Percentiles rank a stretch among this genome's conserved stretches.
Conservation (phyloP, 108 stramenopile genomes). For the Nannochloropsis granulata region DNA sequence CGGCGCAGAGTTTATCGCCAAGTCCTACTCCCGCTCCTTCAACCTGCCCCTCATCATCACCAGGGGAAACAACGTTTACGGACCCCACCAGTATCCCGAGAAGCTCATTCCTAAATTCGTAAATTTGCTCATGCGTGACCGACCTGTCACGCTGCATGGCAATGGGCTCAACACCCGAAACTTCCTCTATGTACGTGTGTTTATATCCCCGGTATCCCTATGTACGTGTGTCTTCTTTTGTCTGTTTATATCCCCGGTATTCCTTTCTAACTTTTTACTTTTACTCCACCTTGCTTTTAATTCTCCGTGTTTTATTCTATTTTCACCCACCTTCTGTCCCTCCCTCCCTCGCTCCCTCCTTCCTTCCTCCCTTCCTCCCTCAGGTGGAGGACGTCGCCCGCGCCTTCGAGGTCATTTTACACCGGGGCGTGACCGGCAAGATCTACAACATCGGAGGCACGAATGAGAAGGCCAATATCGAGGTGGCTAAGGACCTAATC, state of each 20-base stretch:
- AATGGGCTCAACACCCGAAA: constrained; percentile 89
- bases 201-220: neutral
- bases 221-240: neutral
- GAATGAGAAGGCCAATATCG: constrained; percentile 69
- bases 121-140: constrained; percentile 76
- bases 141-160: constrained; percentile 84
- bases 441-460: constrained; percentile 96
- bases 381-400: constrained; percentile 81
- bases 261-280: too few species aligned
- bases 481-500: constrained; percentile 67
- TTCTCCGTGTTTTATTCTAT: too few species aligned
- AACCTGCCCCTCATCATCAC: constrained; percentile 80
- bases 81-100: constrained; percentile 97
- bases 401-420: constrained; percentile 87
- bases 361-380: neutral
- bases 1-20: constrained; percentile 93
- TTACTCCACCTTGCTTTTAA: too few species aligned
- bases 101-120: constrained; percentile 98
- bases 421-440: constrained; percentile 70
- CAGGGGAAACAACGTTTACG: constrained; percentile 97
- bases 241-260: too few species aligned
- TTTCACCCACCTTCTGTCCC: neutral
- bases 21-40: constrained; percentile 61
- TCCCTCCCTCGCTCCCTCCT: neutral
- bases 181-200: constrained; percentile 54